Conservation (phyloP, 2,329 filamentous ascomycete species). For the Emmonsia crescens region DNA sequence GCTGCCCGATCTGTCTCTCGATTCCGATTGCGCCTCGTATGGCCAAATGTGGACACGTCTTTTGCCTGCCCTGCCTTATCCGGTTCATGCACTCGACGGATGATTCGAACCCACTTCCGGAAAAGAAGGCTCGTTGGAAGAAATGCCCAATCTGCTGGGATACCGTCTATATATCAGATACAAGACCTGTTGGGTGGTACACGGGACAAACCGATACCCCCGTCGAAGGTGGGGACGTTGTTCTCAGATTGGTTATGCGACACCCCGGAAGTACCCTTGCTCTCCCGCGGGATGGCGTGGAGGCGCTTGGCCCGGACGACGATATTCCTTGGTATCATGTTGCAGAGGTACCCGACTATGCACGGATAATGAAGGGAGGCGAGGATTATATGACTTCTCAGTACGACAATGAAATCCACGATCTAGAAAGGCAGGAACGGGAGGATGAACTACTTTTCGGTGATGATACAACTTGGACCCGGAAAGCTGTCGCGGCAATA, state of each 20-base stretch:
- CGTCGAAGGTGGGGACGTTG: conserved; percentile 75
- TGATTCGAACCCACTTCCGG: conserved; percentile 48
- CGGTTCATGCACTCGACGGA: conserved; percentile 87
- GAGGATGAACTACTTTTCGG: conserved; percentile 89
- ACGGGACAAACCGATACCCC: conserved; percentile 65
- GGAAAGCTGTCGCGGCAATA: conserved; percentile 68
- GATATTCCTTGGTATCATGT: conserved; percentile 93
- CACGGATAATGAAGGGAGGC: conserved; percentile 88
- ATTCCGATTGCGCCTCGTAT: conserved; percentile 89
- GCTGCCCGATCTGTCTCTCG: conserved; percentile 90
- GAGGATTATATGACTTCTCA: conserved; percentile 76
- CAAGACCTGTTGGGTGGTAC: conserved; percentile 82
- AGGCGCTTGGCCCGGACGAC: conserved; percentile 49
- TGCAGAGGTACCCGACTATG: conserved; percentile 88
- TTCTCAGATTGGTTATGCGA: conserved; percentile 75
- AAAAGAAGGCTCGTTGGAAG: conserved; percentile 71
- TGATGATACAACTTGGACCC: conserved; percentile 86
- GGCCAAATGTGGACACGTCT: conserved; percentile 95
- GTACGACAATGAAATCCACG: conserved; percentile 66
- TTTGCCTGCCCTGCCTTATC: conserved; percentile 85
- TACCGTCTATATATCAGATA: conserved; percentile 81
- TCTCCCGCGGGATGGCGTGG: conserved; percentile 62
- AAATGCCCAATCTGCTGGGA: conserved; percentile 97
- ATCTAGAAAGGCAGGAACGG: conserved; percentile 63
- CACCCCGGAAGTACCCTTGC: conserved; percentile 73